phyloP scores from a whole-genome alignment of 495 filamentous ascomycete species.

The Durotheca rogersii region DNA sequence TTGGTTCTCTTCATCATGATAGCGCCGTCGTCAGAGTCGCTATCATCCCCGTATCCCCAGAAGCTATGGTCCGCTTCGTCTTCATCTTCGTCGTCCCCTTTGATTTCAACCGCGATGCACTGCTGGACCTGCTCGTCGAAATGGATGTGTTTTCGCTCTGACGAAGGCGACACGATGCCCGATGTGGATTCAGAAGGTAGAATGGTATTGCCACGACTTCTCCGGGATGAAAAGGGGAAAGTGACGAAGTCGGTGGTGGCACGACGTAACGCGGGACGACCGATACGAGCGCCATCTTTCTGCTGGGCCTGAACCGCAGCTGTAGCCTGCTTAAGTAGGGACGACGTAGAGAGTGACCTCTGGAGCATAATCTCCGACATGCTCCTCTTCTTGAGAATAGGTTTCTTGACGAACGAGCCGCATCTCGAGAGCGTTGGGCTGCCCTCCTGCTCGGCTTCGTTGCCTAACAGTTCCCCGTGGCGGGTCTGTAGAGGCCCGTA shows the following conservation, averaged over 20 bases:
- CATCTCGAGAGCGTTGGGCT: constrained; percentile 67
- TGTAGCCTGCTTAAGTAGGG: constrained; percentile 88
- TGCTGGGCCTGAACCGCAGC: constrained; percentile 91
- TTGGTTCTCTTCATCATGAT: constrained; percentile 78
- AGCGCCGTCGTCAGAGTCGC: constrained; percentile 71
- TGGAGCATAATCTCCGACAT: constrained; percentile 96
- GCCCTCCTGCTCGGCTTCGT: constrained; percentile 54
- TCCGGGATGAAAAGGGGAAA: constrained; percentile 56
- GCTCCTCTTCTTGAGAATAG: constrained; percentile 93
- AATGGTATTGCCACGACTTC: constrained; percentile 56
- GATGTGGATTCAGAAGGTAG: constrained; percentile 61
- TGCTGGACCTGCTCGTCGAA: constrained; percentile 96
- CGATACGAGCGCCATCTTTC: constrained; percentile 49
- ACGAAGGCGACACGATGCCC: constrained; percentile 64
- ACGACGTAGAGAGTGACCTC: constrained; percentile 84
- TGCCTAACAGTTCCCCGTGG: constrained; percentile 44
- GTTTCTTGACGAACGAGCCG: constrained; percentile 83
- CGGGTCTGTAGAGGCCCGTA: constrained; percentile 88
- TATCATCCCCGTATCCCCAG: constrained; percentile 54
- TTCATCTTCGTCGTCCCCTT: constrained; percentile 72
- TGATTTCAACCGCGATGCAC: constrained; percentile 89
- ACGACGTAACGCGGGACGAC: constrained; percentile 50
- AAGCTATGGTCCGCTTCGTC: constrained; percentile 49
- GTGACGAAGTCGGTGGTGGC: constrained; percentile 68
- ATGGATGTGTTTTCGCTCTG: constrained; percentile 81